Base-by-base conservation (phyloP, 768 basidiomycete species). In the Lyophyllum decastes region DNA sequence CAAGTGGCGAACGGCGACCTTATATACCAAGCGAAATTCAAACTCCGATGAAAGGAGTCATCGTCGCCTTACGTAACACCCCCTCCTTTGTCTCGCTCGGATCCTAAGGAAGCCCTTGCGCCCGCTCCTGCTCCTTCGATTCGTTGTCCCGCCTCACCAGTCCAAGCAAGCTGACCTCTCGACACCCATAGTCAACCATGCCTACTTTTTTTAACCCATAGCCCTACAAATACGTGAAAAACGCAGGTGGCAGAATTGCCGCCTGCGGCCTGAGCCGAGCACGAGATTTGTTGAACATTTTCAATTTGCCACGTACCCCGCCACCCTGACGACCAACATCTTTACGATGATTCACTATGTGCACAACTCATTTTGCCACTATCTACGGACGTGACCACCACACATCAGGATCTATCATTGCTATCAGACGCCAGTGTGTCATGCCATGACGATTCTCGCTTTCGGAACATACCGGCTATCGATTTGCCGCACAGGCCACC, bases 11-110 rank as follows among this genome's bases (percentile, higher is more conserved):
- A 61, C 59, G 55, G 54, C 64, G 61, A 47, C 66, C 57, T 80
- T 81, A 80, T 82, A 82, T 82, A 82, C 71, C 57, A 61, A 35
- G 43, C n/a, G 24, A 49, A 26, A 59, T 80, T 79, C 49, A 78
- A 78, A 75, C 78, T 79, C 79, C 79, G 79, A 70, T 67, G 49
- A 59, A 64, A 46, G 66, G 72, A 78, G 66, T 76, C 73, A 73
- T 58, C 52, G n/a, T 40, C 38, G 6, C 47, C 56, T 80, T 80
- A 79, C 77, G 79, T 79, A 79, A 80, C 61, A 46, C 57, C 61
- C 66, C 67, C 65, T 73, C 53, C 73, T 73, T 74, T 74, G 67
- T 67, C 64, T 70, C 64, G 46, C 62, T 61, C 56, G 59, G 56
- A 54, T 55, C 52, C 49, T 34, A 52, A 40, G 14, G 25, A 30